These are phyloP conservation scores for Oxyria digyna DNA, from an alignment of 148 eudicot species.

Conservation along the genomic window DNA sequence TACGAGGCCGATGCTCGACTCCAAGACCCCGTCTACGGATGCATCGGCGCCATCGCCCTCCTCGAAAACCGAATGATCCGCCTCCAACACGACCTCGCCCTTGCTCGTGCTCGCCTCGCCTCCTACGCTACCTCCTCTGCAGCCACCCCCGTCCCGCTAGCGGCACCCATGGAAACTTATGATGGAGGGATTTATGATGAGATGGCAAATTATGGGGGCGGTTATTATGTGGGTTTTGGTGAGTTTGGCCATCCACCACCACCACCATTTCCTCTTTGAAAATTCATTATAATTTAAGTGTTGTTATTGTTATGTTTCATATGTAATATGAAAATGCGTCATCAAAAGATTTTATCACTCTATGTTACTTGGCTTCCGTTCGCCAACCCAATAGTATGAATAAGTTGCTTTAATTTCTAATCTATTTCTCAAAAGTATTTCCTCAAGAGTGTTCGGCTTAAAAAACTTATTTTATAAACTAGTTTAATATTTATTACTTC, in stretches of 20 bases:
- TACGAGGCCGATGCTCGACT: conserved; percentile 82
- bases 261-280: conserved; percentile 4
- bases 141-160: background rate
- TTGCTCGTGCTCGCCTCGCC: conserved; percentile 43
- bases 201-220: background rate
- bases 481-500: too few relatives aligned
- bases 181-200: background rate
- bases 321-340: too few relatives aligned
- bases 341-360: too few relatives aligned
- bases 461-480: too few relatives aligned
- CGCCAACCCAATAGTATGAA: too few relatives aligned
- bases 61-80: conserved; percentile 43
- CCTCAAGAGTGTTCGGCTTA: too few relatives aligned
- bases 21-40: conserved; percentile 73
- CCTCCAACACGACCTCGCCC: conserved; percentile 54
- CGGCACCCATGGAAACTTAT: background rate
- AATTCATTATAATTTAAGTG: background rate
- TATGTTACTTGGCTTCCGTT: too few relatives aligned
- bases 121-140: conserved; percentile 11
- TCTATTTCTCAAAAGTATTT: too few relatives aligned
- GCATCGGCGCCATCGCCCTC: conserved; percentile 63
- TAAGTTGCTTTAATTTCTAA: too few relatives aligned
- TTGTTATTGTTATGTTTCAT: too few relatives aligned
- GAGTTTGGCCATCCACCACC: conserved; percentile 4
- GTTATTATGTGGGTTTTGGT: conserved; percentile 1